Conservation (phyloP, 495 filamentous ascomycete genomes). For the Podospora anserina region DNA sequence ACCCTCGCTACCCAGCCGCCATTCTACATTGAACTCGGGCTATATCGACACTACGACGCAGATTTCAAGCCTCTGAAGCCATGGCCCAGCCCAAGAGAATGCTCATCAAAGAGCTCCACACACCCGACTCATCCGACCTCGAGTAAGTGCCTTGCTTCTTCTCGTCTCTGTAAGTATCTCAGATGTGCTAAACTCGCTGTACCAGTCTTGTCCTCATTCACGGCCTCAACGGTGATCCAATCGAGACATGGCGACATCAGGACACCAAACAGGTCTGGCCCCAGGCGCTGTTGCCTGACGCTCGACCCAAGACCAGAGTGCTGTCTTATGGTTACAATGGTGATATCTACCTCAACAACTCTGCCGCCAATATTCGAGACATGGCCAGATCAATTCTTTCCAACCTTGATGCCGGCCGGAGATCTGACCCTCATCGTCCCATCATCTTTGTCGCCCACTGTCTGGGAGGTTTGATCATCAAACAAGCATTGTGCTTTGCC, state of each 20-base stretch:
- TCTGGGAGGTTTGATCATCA: constrained; percentile 20
- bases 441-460: constrained; percentile 20
- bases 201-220: constrained; percentile 16
- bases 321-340: constrained; percentile 21
- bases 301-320: constrained; percentile 10
- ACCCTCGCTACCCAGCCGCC: too few species aligned
- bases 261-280: constrained; percentile 12
- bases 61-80: not conserved
- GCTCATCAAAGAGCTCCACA: not conserved
- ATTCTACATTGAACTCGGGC: too few species aligned
- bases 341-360: constrained; percentile 19
- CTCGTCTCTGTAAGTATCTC: not conserved
- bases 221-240: constrained; percentile 12
- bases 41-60: too few species aligned
- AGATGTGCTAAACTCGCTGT: not conserved
- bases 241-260: constrained; percentile 10
- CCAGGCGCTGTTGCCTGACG: constrained; percentile 5
- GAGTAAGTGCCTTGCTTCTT: not conserved
- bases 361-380: constrained; percentile 15
- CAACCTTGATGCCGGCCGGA: not conserved
- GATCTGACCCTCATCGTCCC: not conserved
- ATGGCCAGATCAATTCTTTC: constrained; percentile 15
- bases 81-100: not conserved
- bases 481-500: constrained; percentile 19
- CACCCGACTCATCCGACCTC: not conserved